A percentile compares a stretch with the other conserved stretches of the same genome.
Evolutionary conservation across 495 filamentous ascomycete genomes (phyloP).

Genomic region (Neurospora africana): DNA sequence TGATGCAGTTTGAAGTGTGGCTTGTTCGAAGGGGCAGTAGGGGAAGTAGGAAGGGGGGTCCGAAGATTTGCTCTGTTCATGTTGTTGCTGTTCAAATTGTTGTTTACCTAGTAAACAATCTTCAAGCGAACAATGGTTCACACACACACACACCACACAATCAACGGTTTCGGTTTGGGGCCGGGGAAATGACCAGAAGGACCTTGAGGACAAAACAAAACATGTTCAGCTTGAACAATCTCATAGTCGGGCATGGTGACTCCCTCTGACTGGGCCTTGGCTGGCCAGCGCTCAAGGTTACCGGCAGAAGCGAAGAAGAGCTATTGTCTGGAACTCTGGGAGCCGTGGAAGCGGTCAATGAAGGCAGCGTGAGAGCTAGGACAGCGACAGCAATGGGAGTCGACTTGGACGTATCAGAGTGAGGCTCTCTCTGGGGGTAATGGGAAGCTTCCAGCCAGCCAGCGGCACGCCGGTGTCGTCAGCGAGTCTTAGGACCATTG

Average conservation of each 20-base stretch:
- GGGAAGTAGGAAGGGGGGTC: neutral
- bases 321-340: neutral
- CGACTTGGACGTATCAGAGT: neutral
- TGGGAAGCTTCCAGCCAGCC: neutral
- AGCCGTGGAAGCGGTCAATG: neutral
- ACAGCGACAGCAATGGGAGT: neutral
- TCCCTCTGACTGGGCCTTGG: neutral
- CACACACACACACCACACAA: neutral
- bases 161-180: neutral
- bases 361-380: neutral
- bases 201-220: neutral
- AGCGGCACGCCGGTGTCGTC: neutral
- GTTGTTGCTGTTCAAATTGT: neutral
- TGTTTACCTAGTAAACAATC: neutral
- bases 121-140: neutral
- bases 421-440: neutral
- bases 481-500: neutral
- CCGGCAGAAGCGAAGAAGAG: neutral
- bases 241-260: neutral
- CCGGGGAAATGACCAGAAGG: neutral
- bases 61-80: neutral
- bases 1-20: neutral
- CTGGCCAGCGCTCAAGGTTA: neutral
- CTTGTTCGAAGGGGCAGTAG: neutral
- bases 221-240: neutral